Evolutionary conservation across 345 rosid genomes (phyloP).

Genomic region (Microcos paniculata): DNA sequence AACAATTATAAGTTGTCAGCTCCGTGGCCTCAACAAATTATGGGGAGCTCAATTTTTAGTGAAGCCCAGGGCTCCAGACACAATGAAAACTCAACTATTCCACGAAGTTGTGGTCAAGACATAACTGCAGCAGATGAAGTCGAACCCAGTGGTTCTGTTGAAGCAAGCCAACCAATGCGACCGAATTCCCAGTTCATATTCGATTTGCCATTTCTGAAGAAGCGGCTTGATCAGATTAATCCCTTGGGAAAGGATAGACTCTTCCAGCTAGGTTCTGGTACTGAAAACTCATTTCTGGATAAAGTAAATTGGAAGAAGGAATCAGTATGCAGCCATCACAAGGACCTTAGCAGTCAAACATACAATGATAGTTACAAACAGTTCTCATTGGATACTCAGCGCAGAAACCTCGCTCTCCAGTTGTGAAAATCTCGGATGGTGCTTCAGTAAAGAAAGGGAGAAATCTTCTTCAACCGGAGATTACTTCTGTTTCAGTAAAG

Average conservation of each 20-base stretch:
- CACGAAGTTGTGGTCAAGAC: constrained; percentile 8
- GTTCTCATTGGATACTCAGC: constrained; percentile 27
- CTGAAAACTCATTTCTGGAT: constrained; percentile 2
- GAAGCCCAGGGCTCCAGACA: background rate
- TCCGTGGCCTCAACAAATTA: constrained; percentile 3
- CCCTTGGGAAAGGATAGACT: constrained; percentile 12
- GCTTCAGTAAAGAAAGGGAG: background rate
- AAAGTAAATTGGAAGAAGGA: constrained; percentile 13
- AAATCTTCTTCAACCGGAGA: background rate
- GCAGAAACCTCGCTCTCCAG: constrained; percentile 25
- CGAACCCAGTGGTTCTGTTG: background rate
- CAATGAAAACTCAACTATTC: background rate
- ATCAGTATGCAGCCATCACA: background rate
- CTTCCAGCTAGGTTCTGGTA: background rate
- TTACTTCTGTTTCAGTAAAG: background rate
- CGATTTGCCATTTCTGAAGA: constrained; percentile 39
- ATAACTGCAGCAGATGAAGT: constrained; percentile 2
- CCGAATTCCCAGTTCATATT: constrained; percentile 29
- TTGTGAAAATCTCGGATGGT: constrained; percentile 13
- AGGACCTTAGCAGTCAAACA: background rate
- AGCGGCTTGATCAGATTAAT: constrained; percentile 35
- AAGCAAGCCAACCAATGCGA: constrained; percentile 16
- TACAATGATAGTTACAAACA: constrained; percentile 17
- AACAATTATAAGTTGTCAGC: constrained; percentile 4
- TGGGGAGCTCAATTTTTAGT: constrained; percentile 12